Base-by-base conservation (phyloP, 805 yeast genomes). In the Candida stauntonica region DNA sequence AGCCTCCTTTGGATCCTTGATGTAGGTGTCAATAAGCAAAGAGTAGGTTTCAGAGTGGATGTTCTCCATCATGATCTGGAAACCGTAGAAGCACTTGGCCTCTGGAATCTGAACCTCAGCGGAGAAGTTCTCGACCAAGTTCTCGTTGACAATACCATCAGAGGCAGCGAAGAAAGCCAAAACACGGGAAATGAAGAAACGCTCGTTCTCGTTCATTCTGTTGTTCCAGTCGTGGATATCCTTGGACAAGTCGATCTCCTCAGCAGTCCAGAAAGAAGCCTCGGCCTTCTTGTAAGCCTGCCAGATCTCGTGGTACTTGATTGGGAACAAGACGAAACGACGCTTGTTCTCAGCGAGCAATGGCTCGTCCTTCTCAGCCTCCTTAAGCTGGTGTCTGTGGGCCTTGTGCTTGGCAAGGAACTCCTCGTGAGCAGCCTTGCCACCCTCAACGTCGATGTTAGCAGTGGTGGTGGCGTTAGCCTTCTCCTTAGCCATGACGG, bases 51-150 rank as follows among this genome's bases (percentile, higher is more conserved):
- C 99, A 17, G 96, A 82, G 67, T 91, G 99, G 60, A 91, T 93
- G 75, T 93, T 91, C 72, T 91, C 99, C 91, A 93, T 93, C 98
- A 89, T 89, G 67, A 91, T 93, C 73, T 91, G 99, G 86, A 93
- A 91, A 33, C 99, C 99, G 65, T 91, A 91, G 75, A 91, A 93
- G 66, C 96, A 89, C 67, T 91, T 89, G 57, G 98, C 99, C 72
- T 91, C 99, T 41, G 99, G 93, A 49, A 86, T 69, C 67, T 89
- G 96, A 45, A 93, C 97, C 69, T 91, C 98, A 49, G 96, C 95
- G 41, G 95, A 82, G 71, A 91, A 91, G 63, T 95, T 89, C 69
- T 91, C 98, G 46, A 91, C 96, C 63, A 91, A 77, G 69, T 91
- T 91, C 72, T 91, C 99, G 62, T 93, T 93, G 52, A 91, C 99